Base-by-base conservation (phyloP, 2,329 filamentous ascomycete genomes). In the Penicillium sp. region DNA sequence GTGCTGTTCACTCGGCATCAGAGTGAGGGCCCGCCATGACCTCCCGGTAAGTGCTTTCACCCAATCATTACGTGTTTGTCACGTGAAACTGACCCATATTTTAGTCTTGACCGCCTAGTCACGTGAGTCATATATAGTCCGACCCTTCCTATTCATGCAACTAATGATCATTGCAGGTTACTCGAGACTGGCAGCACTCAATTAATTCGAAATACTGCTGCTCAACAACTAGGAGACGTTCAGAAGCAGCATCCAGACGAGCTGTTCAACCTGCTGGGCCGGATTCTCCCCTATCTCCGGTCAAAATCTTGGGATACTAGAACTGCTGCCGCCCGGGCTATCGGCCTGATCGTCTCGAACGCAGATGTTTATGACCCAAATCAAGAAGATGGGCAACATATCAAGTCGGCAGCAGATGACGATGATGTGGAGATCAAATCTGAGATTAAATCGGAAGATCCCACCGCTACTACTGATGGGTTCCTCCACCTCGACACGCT, bases 181-280 rank as follows among this genome's bases (percentile, higher is more conserved):
- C 84, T 98, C 63, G 93, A 98, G 79, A 97, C 93, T 50, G 93
- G 93, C 62, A 97, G 92, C 74, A 98, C 93, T 53, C 86, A 87
- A 67, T 79, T 98, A 59, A 97, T 98, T 67, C 86, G 95, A 60
- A 95, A 96, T 67, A 98, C 93, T 55, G 95, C 93, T 55, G 93
- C 95, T 54, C 90, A 95, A 66, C 93, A 98, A 74, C 81, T 98
- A 56, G 93, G 91, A 54, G 93, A 98, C 73, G 93, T 95, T 71
- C 95, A 98, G 73, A 97, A 96, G 69, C 88, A 93, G 70, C 93
- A 97, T 64, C 93, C 93, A 0, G 92, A 98, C 73, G 95, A 98
- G 70, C 78, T 98, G 1, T 97, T 97, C 74, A 96, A 97, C 66
- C 80, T 98, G 6, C 80, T 98, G 10, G 92, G 89, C 27, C 81